phyloP scores from a whole-genome alignment of 441 rosid species.

The Hura crepitans region DNA sequence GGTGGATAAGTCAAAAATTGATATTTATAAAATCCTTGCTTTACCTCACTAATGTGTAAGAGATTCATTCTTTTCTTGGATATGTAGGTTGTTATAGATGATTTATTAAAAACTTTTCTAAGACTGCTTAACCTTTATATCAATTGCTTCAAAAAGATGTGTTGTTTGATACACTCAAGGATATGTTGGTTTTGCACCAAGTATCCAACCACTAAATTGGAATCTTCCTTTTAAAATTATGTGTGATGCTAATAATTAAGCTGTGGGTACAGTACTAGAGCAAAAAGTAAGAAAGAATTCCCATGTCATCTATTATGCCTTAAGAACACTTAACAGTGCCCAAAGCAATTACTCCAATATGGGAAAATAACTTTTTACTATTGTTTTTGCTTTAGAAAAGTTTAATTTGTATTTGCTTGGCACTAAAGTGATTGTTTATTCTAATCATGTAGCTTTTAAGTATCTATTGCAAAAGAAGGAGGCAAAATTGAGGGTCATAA shows the following conservation, averaged over 20 bases:
- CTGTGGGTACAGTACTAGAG: not conserved
- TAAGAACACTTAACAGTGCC: not conserved
- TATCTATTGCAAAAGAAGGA: not conserved
- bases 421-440: too few species aligned
- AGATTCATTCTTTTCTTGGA: too few species aligned
- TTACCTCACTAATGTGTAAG: not conserved
- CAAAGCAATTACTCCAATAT: not conserved
- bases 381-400: not conserved
- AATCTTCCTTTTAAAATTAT: not conserved
- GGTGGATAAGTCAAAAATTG: not conserved
- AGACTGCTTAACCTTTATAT: not conserved
- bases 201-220: not conserved
- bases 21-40: not conserved
- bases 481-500: not conserved
- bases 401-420: too few species aligned
- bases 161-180: not conserved
- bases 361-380: not conserved
- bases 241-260: not conserved
- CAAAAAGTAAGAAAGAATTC: not conserved
- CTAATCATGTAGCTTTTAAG: not conserved
- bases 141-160: conserved; percentile 4
- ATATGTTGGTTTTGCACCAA: not conserved
- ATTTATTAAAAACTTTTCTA: not conserved
- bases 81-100: too few species aligned
- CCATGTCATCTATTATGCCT: not conserved